Evolutionary conservation across 306 rosid genomes (phyloP), one percentile per base, ranked within the genome.

Genomic region (Prunus dulcis): DNA sequence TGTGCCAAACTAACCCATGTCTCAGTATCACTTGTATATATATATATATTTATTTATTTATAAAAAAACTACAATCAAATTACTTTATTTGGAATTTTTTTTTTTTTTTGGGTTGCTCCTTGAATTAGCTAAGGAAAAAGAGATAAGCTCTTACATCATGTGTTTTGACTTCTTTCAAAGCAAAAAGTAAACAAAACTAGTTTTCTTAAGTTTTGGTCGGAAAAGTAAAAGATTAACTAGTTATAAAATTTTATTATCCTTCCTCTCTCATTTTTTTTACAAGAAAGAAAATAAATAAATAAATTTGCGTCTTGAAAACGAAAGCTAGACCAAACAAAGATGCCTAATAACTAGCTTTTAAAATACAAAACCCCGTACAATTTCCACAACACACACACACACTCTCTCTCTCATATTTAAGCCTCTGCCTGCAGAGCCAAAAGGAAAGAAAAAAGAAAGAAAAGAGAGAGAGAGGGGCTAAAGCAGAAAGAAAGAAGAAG

Each of bases 301-400:
- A 63, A 22, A 62, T 43, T 22, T 30, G 30, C 17, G 46, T 76
- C 50, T 51, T 5, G 76, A 75, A 75, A 75, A 60, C 34, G 79
- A 28, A 75, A 69, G 45, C 52, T 30, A 49, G 27, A 38, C 28
- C 28, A 14, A 62, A 41, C 67, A 41, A n/a, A 75, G 52, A 64
- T 6, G 58, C 45, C 76, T 17, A 18, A 27, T 25, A 55, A 28
- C 6, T 5, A n/a, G 19, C 30, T 25, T 55, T 55, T 8, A 52
- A 18, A 1, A 3, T 6, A 18, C 25, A 52, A 52, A 52, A 0
- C 5, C 9, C 9, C 7, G 72, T 13, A 67, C 56, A 67, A 51
- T 46, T 53, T 22, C 55, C 20, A 67, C 20, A 45, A n/a, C 22
- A 25, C 72, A 45, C 72, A 17, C 30, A 9, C 12, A 34, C 41